phyloP scores from a whole-genome alignment of 352 stramenopile genomes.

The Paralagenidium karlingii region DNA sequence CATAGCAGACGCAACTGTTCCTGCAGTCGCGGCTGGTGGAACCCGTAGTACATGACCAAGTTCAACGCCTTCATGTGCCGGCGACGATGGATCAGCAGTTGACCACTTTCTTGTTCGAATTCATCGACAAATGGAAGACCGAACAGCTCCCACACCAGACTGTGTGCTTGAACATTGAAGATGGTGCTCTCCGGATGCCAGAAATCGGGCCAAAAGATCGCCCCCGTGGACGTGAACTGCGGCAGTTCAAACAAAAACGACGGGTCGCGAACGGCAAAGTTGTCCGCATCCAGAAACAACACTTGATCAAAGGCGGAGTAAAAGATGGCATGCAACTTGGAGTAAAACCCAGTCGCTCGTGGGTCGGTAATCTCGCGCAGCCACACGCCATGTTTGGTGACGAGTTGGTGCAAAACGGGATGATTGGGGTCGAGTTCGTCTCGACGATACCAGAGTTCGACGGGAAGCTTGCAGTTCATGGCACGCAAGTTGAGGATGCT shows the following conservation, averaged over 20 bases:
- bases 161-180: slow-evolving; percentile 55
- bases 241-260: slow-evolving; percentile 41
- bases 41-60: slow-evolving; percentile 50
- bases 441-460: slow-evolving; percentile 66
- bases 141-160: slow-evolving; percentile 52
- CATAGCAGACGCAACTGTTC: slow-evolving; percentile 40
- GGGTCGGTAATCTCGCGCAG: slow-evolving; percentile 52
- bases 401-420: slow-evolving; percentile 26
- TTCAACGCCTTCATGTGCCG: slow-evolving; percentile 30
- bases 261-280: slow-evolving; percentile 47
- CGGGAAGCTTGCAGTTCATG: slow-evolving; percentile 26
- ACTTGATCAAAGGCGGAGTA: slow-evolving; percentile 65
- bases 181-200: slow-evolving; percentile 53
- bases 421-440: slow-evolving; percentile 23
- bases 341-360: slow-evolving; percentile 33
- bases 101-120: slow-evolving; percentile 69
- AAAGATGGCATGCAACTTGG: slow-evolving; percentile 58
- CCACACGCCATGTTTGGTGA: slow-evolving; percentile 18
- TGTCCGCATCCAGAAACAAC: slow-evolving; percentile 61
- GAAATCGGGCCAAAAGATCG: slow-evolving; percentile 74
- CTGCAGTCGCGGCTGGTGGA: slow-evolving; percentile 19
- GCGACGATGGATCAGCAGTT: slow-evolving; percentile 45
- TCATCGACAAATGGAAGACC: slow-evolving; percentile 35
- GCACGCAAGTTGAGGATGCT: slow-evolving; percentile 21
- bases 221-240: slow-evolving; percentile 26